Percentiles rank a stretch among this genome's conserved stretches.
Conservation (phyloP, 164 flowering plant genomes). For the Chimonanthus salicifolius region DNA sequence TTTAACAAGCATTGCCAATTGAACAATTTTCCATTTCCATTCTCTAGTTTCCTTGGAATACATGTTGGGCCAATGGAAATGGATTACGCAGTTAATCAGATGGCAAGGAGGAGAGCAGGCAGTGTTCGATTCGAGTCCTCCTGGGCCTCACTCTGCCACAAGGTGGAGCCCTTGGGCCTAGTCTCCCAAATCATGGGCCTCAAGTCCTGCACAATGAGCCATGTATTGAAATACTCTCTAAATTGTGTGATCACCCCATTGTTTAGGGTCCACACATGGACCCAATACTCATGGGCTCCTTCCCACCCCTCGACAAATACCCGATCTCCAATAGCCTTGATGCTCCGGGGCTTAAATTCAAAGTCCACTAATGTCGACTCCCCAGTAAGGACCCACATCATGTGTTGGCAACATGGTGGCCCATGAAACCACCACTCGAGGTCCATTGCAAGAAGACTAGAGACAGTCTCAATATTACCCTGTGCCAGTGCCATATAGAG, state of each 20-base stretch:
- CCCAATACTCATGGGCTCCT: slow-evolving; percentile 73
- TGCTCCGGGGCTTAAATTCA: slow-evolving; percentile 50
- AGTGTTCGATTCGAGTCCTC: slow-evolving; percentile 42
- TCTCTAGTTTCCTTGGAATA: too few relatives aligned
- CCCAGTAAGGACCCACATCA: slow-evolving; percentile 78
- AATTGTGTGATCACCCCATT: slow-evolving; percentile 55
- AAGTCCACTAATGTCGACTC: slow-evolving; percentile 31
- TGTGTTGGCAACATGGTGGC: slow-evolving; percentile 70
- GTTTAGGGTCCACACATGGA: slow-evolving; percentile 77
- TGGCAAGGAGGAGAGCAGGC: slow-evolving; percentile 73
- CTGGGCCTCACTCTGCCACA: slow-evolving; percentile 69
- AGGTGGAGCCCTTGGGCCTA: slow-evolving; percentile 19
- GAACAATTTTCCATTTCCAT: too few relatives aligned
- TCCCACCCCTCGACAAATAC: slow-evolving; percentile 89
- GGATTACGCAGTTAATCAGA: slow-evolving; percentile 21
- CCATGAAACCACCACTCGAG: slow-evolving; percentile 95
- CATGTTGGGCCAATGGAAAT: not conserved
- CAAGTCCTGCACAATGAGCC: slow-evolving; percentile 59
- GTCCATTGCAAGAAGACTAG: slow-evolving; percentile 40
- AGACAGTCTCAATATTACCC: slow-evolving; percentile 28
- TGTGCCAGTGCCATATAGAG: slow-evolving; percentile 46
- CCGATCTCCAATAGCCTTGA: slow-evolving; percentile 46
- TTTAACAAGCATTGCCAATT: too few relatives aligned
- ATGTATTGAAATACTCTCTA: slow-evolving; percentile 82
- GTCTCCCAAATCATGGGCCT: slow-evolving; percentile 28